phyloP scores from a whole-genome alignment of 768 basidiomycete genomes.

The Phaeolepiota aurea region DNA sequence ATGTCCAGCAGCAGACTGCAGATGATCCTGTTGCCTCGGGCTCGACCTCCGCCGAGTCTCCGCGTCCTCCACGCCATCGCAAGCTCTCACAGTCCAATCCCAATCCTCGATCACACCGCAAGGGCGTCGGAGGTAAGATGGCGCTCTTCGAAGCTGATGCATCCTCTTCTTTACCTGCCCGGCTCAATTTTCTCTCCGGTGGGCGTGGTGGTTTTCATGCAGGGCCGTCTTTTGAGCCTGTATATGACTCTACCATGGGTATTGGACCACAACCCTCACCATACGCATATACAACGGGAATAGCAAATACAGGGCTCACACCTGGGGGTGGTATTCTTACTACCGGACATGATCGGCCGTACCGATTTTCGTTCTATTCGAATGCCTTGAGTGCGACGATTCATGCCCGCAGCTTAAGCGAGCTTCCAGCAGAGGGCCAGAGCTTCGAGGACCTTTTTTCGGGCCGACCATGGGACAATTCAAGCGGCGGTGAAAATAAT shows the following conservation, averaged over 20 bases:
- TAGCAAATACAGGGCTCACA: conserved; percentile 8
- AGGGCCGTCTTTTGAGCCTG: conserved; percentile 9
- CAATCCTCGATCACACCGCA: conserved; percentile 50
- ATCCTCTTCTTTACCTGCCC: conserved; percentile 36
- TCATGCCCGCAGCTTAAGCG: conserved; percentile 86
- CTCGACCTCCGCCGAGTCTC: conserved; percentile 6
- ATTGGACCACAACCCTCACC: neutral
- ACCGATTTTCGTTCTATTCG: conserved; percentile 98
- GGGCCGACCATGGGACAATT: conserved; percentile 25
- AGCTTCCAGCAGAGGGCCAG: conserved; percentile 91
- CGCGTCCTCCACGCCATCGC: conserved; percentile 54
- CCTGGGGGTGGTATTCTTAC: conserved; percentile 27
- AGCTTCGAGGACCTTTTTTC: conserved; percentile 86
- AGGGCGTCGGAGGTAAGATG: conserved; percentile 70
- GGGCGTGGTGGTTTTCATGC: conserved; percentile 5
- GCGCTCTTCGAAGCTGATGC: conserved; percentile 78
- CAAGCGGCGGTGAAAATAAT: neutral
- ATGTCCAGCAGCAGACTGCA: conserved; percentile 8
- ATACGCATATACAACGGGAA: no score
- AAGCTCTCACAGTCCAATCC: conserved; percentile 83
- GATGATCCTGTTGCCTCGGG: conserved; percentile 5
- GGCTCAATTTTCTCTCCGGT: conserved; percentile 21
- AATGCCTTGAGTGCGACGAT: conserved; percentile 89
- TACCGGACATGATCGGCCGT: conserved; percentile 77
- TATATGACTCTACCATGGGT: conserved; percentile 17